Conservation (phyloP, 1,284 basidiomycete genomes). For the Phlebopus sp. region DNA sequence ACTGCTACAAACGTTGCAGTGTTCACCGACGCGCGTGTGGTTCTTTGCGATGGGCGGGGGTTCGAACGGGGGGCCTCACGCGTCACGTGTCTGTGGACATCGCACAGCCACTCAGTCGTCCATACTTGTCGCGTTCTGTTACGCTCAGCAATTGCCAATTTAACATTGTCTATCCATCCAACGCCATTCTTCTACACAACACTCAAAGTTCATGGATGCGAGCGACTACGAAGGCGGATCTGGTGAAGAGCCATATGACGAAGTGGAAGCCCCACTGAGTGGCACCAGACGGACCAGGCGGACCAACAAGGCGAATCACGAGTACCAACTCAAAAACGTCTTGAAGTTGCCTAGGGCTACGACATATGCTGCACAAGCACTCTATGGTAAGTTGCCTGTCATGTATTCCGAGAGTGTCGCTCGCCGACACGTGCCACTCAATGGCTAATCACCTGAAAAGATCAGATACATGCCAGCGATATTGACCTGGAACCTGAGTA, state of each 20-base stretch:
- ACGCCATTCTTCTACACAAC: neutral
- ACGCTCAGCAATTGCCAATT: neutral
- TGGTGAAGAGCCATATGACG: constrained; percentile 18
- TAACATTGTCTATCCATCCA: neutral
- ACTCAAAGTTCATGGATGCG: constrained; percentile 4
- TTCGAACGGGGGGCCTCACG: neutral
- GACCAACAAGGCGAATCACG: constrained; percentile 10
- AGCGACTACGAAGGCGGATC: constrained; percentile 21
- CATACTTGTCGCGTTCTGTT: too few relatives aligned
- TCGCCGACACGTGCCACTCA: neutral
- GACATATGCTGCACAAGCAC: constrained; percentile 63
- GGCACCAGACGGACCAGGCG: constrained; percentile 16
- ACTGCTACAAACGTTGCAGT: too few relatives aligned
- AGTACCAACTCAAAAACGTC: constrained; percentile 53
- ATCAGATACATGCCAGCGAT: constrained; percentile 56
- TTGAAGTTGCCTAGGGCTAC: constrained; percentile 61
- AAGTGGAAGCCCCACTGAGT: constrained; percentile 11
- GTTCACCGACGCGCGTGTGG: too few relatives aligned
- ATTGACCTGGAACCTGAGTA: constrained; percentile 73
- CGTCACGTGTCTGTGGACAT: constrained; percentile 2
- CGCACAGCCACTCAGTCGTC: constrained; percentile 12
- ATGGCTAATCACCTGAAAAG: constrained; percentile 33
- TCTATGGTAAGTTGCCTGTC: constrained; percentile 49
- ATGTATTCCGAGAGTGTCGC: neutral
- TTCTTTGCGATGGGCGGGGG: neutral